These are phyloP conservation scores for Prunus fruticosa DNA, from an alignment of 306 rosid species.

Conservation along the genomic window DNA sequence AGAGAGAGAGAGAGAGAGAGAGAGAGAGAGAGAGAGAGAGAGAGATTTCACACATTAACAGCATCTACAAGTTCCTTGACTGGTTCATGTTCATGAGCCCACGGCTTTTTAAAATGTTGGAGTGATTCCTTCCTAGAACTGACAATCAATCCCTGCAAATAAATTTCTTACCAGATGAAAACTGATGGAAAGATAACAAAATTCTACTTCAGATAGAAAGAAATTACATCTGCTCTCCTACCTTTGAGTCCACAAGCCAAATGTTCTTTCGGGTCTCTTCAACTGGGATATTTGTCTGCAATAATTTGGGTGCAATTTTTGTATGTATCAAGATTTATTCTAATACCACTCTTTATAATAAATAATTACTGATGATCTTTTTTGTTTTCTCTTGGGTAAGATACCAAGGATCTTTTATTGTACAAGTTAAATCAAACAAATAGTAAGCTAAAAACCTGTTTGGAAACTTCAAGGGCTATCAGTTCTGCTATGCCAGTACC, in stretches of 20 bases:
- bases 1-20: slow-evolving; percentile 22
- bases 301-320: slow-evolving; percentile 12
- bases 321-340: background rate
- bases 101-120: slow-evolving; percentile 92
- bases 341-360: background rate
- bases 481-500: slow-evolving; percentile 99
- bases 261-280: slow-evolving; percentile 81
- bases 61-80: slow-evolving; percentile 56
- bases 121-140: slow-evolving; percentile 83
- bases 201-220: slow-evolving; percentile 7
- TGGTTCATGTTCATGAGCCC: slow-evolving; percentile 93
- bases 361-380: background rate
- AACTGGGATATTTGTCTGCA: slow-evolving; percentile 74
- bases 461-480: slow-evolving; percentile 92
- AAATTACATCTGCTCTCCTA: slow-evolving; percentile 22
- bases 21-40: slow-evolving; percentile 16
- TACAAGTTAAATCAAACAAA: background rate
- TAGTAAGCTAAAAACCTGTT: slow-evolving; percentile 50
- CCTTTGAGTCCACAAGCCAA: slow-evolving; percentile 98
- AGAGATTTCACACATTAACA: slow-evolving; percentile 52
- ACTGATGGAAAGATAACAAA: slow-evolving; percentile 20
- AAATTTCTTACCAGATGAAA: slow-evolving; percentile 16
- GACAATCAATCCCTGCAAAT: slow-evolving; percentile 78
- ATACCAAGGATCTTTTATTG: background rate
- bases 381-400: background rate